Evolutionary conservation across 208 protist species (phyloP), one percentile per base, ranked within the genome.

Genomic region (Trypanosoma conorhini): DNA sequence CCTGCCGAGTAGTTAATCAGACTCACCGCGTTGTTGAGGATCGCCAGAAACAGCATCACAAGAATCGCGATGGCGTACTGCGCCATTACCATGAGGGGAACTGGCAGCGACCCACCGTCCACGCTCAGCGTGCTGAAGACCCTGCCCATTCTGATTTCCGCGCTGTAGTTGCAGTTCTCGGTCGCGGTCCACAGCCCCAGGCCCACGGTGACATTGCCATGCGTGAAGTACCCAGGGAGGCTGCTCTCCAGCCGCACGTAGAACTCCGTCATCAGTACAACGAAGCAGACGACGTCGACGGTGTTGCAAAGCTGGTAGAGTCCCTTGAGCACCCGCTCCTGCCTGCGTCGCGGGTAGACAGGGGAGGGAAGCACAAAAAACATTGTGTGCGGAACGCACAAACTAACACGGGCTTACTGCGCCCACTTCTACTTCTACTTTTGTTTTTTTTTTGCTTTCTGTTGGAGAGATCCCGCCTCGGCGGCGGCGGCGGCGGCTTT

Each of bases 281-380:
- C 75, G 21, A 93, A 40, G 46, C 80, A 81, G 8, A 86, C 67
- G 13, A 85, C 24, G 57, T 92, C 80, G 5, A 78, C 7, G 1
- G 76, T 38, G 54, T 70, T 87, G 48, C 72, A 59, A n/a, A 93
- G 33, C 30, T 82, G 62, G 71, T 96, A 94, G 31, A 94, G 54
- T 35, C 62, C 59, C 59, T 93, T 91, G 68, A 92, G 89, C 9
- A 90, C 35, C 44, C 81, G 76, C 72, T 96, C 88, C 21, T 89
- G 61, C 50, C 44, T 51, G 42, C 69, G 60, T 28, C 91, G 77
- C 35, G 91, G 91, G 75, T 92, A 94, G 66, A 88, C 74, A 33
- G 88, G 79, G 8, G 78, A 87, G 24, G 91, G 88, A 66, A 82
- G 83, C 19, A 94, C 62, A 63, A 89, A 96, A 30, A 96, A 77